phyloP scores from a whole-genome alignment of 345 rosid genomes.

The Hypericum androsaemum region DNA sequence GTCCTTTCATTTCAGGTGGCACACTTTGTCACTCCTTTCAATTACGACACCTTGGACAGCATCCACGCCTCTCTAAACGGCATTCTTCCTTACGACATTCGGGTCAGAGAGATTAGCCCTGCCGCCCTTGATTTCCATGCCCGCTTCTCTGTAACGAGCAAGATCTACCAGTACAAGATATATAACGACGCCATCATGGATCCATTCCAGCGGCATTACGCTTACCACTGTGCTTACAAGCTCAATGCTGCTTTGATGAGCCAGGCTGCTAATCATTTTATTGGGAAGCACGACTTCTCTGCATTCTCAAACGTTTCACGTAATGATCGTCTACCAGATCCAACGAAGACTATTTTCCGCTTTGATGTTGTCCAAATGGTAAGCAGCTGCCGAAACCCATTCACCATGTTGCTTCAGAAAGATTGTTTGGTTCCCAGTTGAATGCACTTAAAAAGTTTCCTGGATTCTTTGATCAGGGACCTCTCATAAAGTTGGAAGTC shows the following conservation, averaged over 20 bases:
- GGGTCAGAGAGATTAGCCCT: conserved; percentile 73
- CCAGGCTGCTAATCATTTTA: conserved; percentile 57
- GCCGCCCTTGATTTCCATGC: conserved; percentile 76
- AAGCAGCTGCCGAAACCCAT: not conserved
- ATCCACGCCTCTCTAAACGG: conserved; percentile 75
- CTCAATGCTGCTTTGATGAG: conserved; percentile 50
- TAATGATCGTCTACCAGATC: conserved; percentile 52
- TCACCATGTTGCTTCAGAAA: not conserved
- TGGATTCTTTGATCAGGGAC: conserved; percentile 36
- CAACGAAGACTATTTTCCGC: conserved; percentile 59
- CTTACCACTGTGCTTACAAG: conserved; percentile 51
- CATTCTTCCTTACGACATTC: conserved; percentile 72
- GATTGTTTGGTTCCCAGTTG: conserved; percentile 1
- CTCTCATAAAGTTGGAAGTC: conserved; percentile 72
- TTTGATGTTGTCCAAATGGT: conserved; percentile 67
- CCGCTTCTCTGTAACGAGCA: conserved; percentile 63
- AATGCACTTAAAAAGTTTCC: no score
- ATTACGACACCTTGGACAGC: conserved; percentile 52
- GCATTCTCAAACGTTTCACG: conserved; percentile 80
- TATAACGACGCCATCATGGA: conserved; percentile 69
- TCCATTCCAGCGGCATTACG: conserved; percentile 62
- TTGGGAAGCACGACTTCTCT: conserved; percentile 71
- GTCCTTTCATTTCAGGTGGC: conserved; percentile 54
- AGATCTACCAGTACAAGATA: conserved; percentile 73
- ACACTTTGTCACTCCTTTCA: conserved; percentile 83